Percentiles rank a stretch among this genome's conserved stretches.
These are phyloP conservation scores for Coccinonectria pachysandricola DNA, from an alignment of 2,329 filamentous ascomycete genomes.

Conservation along the genomic window DNA sequence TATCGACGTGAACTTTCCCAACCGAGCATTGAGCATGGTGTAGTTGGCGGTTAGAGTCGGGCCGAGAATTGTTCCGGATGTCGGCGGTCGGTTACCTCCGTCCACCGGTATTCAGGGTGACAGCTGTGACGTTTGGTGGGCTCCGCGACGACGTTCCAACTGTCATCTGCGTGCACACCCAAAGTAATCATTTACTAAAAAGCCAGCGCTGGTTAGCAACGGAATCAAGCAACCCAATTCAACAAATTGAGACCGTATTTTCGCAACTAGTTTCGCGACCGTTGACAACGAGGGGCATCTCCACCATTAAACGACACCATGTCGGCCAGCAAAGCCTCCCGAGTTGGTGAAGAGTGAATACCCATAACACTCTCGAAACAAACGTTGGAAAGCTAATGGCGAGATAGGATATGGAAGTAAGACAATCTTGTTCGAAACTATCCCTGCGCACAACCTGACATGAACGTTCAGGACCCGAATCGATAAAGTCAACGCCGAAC, in stretches of 20 bases:
- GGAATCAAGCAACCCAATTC: too few species aligned
- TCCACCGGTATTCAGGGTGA: constrained; percentile 15
- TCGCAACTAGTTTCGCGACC: too few species aligned
- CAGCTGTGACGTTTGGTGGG: too few species aligned
- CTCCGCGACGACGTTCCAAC: too few species aligned
- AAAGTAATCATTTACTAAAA: too few species aligned
- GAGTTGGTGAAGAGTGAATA: constrained; percentile 50
- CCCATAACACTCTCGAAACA: constrained; percentile 3
- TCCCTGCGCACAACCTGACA: too few species aligned
- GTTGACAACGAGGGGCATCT: too few species aligned
- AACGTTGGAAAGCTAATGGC: constrained; percentile 16
- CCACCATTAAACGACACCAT: constrained; percentile 25
- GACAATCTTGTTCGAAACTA: constrained; percentile 1
- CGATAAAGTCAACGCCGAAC: constrained; percentile 95
- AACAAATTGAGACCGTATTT: too few species aligned
- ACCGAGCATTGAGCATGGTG: constrained; percentile 9
- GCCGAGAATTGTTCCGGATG: constrained; percentile 25
- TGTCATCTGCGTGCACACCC: too few species aligned
- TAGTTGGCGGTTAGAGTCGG: constrained; percentile 20
- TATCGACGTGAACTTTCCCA: constrained; percentile 10
- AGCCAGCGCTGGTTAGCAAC: too few species aligned
- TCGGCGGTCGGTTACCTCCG: constrained; percentile 14
- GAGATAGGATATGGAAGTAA: constrained; percentile 78
- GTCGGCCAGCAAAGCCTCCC: constrained; percentile 51
- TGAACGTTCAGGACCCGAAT: constrained; percentile 62